Conservation (phyloP, 352 stramenopile species). For the Phytopythium mirpurense region DNA sequence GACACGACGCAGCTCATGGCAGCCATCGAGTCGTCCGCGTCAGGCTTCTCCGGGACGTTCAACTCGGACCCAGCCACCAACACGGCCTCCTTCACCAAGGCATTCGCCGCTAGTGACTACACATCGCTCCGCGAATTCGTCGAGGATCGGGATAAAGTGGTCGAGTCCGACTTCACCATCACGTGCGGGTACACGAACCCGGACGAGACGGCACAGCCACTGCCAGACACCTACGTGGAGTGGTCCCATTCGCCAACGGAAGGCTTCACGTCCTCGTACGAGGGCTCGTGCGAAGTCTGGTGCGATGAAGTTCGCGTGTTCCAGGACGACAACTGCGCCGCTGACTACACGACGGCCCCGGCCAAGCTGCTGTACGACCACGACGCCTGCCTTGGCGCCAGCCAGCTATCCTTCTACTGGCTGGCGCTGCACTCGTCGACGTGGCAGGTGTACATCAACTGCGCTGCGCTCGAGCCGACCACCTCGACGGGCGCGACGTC, state of each 20-base stretch:
- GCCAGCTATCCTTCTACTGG: no score
- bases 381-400: no score
- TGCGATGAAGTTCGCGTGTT: constrained; percentile 30
- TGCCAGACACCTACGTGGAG: constrained; percentile 22
- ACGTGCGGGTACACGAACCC: constrained; percentile 24
- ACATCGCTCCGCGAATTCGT: constrained; percentile 20
- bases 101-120: constrained; percentile 17
- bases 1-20: constrained; percentile 35
- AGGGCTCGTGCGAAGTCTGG: constrained; percentile 34
- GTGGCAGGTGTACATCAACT: no score
- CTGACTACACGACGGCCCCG: constrained; percentile 17
- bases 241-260: constrained; percentile 28
- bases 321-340: constrained; percentile 26
- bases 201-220: constrained; percentile 16
- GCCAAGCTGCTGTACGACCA: constrained; percentile 14
- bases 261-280: constrained; percentile 22
- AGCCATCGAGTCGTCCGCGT: constrained; percentile 28
- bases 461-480: no score
- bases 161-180: constrained; percentile 8
- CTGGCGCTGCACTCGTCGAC: no score
- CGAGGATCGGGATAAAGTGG: constrained; percentile 1
- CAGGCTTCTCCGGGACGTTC: constrained; percentile 21
- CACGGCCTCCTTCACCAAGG: constrained; percentile 12
- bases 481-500: no score
- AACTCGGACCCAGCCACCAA: constrained; percentile 15